phyloP scores from a whole-genome alignment of 192 early-diverging fungal genomes.

The Coemansia sp. region DNA sequence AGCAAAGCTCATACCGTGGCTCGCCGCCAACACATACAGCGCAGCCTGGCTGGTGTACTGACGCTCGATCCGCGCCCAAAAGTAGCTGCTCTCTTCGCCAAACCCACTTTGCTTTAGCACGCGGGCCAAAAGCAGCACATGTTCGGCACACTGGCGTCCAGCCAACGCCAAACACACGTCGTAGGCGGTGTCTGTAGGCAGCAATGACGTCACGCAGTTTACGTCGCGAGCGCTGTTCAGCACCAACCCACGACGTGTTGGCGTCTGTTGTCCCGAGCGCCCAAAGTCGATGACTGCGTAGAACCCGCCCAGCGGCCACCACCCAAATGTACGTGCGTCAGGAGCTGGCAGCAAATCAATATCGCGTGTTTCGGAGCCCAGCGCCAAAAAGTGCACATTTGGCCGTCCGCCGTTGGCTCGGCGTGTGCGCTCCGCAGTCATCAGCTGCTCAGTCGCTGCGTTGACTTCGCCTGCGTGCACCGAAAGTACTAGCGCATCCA shows the following conservation, averaged over 20 bases:
- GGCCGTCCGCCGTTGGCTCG: not conserved
- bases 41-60: slow-evolving; percentile 26
- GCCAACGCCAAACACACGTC: slow-evolving; percentile 35
- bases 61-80: slow-evolving; percentile 28
- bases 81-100: slow-evolving; percentile 31
- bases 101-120: slow-evolving; percentile 29
- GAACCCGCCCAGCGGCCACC: slow-evolving; percentile 52
- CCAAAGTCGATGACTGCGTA: slow-evolving; percentile 28
- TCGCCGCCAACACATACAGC: slow-evolving; percentile 15
- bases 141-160: slow-evolving; percentile 36
- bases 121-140: slow-evolving; percentile 19
- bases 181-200: slow-evolving; percentile 23
- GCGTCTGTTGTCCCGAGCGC: slow-evolving; percentile 1
- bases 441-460: slow-evolving; percentile 42
- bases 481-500: slow-evolving; percentile 41
- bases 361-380: slow-evolving; percentile 33
- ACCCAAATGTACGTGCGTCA: slow-evolving; percentile 18
- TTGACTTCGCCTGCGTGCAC: slow-evolving; percentile 46
- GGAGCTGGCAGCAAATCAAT: slow-evolving; percentile 26
- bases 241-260: slow-evolving; percentile 13
- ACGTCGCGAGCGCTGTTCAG: slow-evolving; percentile 31
- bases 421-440: slow-evolving; percentile 30
- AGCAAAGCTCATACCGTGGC: slow-evolving; percentile 27
- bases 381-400: slow-evolving; percentile 17
- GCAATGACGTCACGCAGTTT: slow-evolving; percentile 11